Percentiles rank a stretch among this genome's conserved stretches.
These are phyloP conservation scores for Kalaharituber pfeilii DNA, from an alignment of 2,329 filamentous ascomycete genomes.

Conservation along the genomic window DNA sequence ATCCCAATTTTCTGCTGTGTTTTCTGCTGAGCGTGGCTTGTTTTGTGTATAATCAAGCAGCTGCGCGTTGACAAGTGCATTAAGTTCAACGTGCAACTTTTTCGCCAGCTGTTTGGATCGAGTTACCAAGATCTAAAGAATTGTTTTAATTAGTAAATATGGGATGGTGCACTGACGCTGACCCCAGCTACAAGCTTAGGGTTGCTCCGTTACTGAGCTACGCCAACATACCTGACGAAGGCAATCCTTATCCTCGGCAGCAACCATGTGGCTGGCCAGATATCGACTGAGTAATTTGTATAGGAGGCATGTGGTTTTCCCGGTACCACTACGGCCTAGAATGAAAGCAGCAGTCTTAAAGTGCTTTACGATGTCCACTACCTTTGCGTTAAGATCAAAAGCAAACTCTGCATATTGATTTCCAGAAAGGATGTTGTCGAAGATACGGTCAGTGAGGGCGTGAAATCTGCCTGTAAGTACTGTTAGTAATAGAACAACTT, in stretches of 20 bases:
- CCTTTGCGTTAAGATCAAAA: constrained; percentile 24
- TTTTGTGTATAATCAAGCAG: no score
- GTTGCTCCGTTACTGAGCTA: no score
- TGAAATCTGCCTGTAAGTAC: constrained; percentile 23
- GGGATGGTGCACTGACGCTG: no score
- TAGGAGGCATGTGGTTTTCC: no score
- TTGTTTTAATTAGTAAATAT: no score
- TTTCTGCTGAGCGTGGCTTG: no score
- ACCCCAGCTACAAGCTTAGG: no score
- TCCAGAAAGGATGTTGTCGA: constrained; percentile 17
- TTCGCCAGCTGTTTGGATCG: constrained; percentile 22
- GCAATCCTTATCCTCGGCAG: background rate
- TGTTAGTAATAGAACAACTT: background rate
- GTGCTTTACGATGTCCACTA: constrained; percentile 18
- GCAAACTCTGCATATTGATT: constrained; percentile 22
- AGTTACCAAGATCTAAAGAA: constrained; percentile 25
- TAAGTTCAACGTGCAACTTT: constrained; percentile 22
- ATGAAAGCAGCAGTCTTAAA: no score
- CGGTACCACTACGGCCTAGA: no score
- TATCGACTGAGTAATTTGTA: no score
- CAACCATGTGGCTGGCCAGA: no score
- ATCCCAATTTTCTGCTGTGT: background rate
- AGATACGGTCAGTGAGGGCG: constrained; percentile 22
- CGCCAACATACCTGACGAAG: constrained; percentile 10
- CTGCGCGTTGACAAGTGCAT: constrained; percentile 21